Evolutionary conservation across 805 yeast genomes (phyloP).

Genomic region (Debaryomyces tyrocola): DNA sequence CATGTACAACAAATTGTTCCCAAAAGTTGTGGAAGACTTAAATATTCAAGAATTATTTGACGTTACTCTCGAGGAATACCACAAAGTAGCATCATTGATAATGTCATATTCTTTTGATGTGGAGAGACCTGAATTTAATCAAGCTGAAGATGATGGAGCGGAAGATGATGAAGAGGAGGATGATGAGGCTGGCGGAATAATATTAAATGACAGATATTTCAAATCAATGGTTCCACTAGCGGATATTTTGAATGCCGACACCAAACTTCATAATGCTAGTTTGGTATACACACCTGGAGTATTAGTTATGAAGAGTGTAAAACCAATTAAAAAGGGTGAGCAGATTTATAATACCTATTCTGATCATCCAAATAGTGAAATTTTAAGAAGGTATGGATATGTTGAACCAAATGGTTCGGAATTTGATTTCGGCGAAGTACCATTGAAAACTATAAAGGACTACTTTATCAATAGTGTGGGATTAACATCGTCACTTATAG

Average conservation of each 20-base stretch:
- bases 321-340: constrained; percentile 57
- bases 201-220: constrained; percentile 35
- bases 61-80: constrained; percentile 57
- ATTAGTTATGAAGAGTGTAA: constrained; percentile 72
- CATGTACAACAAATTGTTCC: constrained; percentile 51
- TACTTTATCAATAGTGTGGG: constrained; percentile 27
- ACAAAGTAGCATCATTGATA: constrained; percentile 72
- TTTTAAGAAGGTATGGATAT: constrained; percentile 87
- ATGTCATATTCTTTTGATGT: constrained; percentile 92
- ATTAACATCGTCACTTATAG: constrained; percentile 27
- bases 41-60: constrained; percentile 27
- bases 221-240: constrained; percentile 95
- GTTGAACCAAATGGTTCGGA: constrained; percentile 74
- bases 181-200: constrained; percentile 13
- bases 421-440: constrained; percentile 79
- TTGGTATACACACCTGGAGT: constrained; percentile 49
- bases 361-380: constrained; percentile 87
- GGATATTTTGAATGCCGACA: constrained; percentile 86
- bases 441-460: constrained; percentile 41
- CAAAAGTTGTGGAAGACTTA: constrained; percentile 34
- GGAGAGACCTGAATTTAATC: constrained; percentile 27
- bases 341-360: constrained; percentile 90
- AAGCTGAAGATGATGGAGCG: constrained; percentile 24
- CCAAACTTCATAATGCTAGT: constrained; percentile 72
- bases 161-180: constrained; percentile 19